Evolutionary conservation across 2,329 filamentous ascomycete species (phyloP), one percentile per base, ranked within the genome.

Genomic region (Leptographium radiaticola): DNA sequence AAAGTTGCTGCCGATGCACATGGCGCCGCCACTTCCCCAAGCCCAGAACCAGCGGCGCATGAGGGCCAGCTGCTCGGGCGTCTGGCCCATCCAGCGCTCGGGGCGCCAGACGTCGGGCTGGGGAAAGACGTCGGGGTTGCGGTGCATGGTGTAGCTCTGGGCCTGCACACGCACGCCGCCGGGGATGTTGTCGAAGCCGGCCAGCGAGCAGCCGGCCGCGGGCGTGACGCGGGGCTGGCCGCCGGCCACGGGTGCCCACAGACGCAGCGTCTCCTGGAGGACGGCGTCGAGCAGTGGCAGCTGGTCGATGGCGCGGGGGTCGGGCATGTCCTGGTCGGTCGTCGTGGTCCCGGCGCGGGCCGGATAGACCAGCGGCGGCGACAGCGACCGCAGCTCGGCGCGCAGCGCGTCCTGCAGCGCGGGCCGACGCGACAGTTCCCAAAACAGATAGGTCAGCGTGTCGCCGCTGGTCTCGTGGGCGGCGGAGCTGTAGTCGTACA

Each of bases 401-500:
- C 42, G 49, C 44, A 55, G 46, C 12, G 33, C 31, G 13, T 45
- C 44, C 18, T 55, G 50, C 45, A 55, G 31, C 2, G n/a, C 38
- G 2, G 54, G 54, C 6, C 45, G 44, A 6, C 50, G 50, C 9
- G 50, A 49, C 20, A 55, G 43, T 18, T 55, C 44, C 39, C 50
- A 55, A 31, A 44, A 53, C n/a, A 49, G 15, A 12, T 49, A 53
- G 8, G 54, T 53, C 25, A 55, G 54, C 15, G 54, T 53, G 50
- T 49, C 45, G 25, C 50, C 54, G 34, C 44, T 55, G 43, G 54
- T 55, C 44, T 55, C 54, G 50, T 45, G 40, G 31, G 50, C 40
- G 40, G 50, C 50, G 16, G 50, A 40, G 33, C 25, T 45, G 50
- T 51, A 30, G 40, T 51, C 49, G 49, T 51, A 51, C 49, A 51